These are phyloP conservation scores for Metschnikowia vanudenii DNA, from an alignment of 805 yeast species.

Conservation along the genomic window DNA sequence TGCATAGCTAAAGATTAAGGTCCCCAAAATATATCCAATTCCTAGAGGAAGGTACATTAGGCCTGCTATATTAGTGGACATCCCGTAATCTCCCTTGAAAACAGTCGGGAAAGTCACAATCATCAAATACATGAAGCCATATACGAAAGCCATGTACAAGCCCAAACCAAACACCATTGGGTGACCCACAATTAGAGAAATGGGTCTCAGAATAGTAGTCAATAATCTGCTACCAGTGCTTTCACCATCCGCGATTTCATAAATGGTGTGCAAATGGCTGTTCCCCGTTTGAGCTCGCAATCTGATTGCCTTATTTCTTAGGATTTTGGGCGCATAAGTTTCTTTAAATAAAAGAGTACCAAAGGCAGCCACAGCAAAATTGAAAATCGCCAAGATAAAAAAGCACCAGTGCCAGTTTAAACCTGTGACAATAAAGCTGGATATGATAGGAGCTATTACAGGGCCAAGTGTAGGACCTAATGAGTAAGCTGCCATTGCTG, in stretches of 20 bases:
- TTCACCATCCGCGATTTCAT: constrained; percentile 56
- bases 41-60: constrained; percentile 59
- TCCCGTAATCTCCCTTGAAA: constrained; percentile 48
- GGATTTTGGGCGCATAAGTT: constrained; percentile 56
- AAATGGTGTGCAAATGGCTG: constrained; percentile 53
- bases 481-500: constrained; percentile 58
- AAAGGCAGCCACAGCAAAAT: constrained; percentile 46
- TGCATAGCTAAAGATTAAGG: constrained; percentile 45
- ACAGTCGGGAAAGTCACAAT: constrained; percentile 58
- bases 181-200: constrained; percentile 50
- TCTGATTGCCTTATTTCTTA: constrained; percentile 44
- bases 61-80: constrained; percentile 49
- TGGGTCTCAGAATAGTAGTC: constrained; percentile 53
- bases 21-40: constrained; percentile 52
- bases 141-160: constrained; percentile 60
- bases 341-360: constrained; percentile 53
- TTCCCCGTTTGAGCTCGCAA: constrained; percentile 58
- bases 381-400: constrained; percentile 56
- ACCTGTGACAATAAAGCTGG: constrained; percentile 55
- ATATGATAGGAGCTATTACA: constrained; percentile 56
- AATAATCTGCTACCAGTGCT: constrained; percentile 40
- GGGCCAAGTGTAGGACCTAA: constrained; percentile 71
- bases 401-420: constrained; percentile 68
- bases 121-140: constrained; percentile 65
- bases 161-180: constrained; percentile 68